phyloP scores from a whole-genome alignment of 441 rosid genomes.

The Gossypium trilobum region DNA sequence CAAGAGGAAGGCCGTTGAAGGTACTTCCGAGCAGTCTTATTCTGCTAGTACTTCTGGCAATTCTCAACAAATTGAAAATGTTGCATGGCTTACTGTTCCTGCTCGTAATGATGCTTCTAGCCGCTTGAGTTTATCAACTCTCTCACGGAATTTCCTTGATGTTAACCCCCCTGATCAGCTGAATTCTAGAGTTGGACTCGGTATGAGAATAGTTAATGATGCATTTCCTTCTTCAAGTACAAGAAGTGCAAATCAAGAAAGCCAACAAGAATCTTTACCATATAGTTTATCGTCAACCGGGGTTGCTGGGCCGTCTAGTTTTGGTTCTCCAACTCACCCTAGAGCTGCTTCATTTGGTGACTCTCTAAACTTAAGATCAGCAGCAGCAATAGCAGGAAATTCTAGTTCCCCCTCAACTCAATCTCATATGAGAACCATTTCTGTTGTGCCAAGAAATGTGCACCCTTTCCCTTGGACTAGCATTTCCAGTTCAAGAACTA shows the following conservation, averaged over 20 bases:
- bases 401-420: constrained; percentile 28
- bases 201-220: constrained; percentile 35
- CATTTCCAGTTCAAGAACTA: constrained; percentile 38
- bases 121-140: constrained; percentile 49
- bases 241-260: constrained; percentile 37
- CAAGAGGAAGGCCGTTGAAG: constrained; percentile 84
- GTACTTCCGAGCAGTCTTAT: constrained; percentile 53
- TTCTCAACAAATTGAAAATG: constrained; percentile 38
- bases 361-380: constrained; percentile 38
- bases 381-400: constrained; percentile 24
- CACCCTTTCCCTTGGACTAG: constrained; percentile 43
- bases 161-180: constrained; percentile 32
- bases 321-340: constrained; percentile 32
- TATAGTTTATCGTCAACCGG: constrained; percentile 37
- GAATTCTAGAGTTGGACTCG: constrained; percentile 41
- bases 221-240: constrained; percentile 35
- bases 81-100: constrained; percentile 31
- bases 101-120: constrained; percentile 41
- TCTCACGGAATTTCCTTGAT: constrained; percentile 34
- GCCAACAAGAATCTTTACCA: constrained; percentile 41
- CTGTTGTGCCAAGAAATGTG: constrained; percentile 35
- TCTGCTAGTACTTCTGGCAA: constrained; percentile 42
- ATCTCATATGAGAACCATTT: constrained; percentile 22
- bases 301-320: constrained; percentile 30
- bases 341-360: constrained; percentile 35